Percentiles rank a stretch among this genome's conserved stretches.
Evolutionary conservation across 164 flowering plant species (phyloP).

Genomic region (Protea cynaroides): DNA sequence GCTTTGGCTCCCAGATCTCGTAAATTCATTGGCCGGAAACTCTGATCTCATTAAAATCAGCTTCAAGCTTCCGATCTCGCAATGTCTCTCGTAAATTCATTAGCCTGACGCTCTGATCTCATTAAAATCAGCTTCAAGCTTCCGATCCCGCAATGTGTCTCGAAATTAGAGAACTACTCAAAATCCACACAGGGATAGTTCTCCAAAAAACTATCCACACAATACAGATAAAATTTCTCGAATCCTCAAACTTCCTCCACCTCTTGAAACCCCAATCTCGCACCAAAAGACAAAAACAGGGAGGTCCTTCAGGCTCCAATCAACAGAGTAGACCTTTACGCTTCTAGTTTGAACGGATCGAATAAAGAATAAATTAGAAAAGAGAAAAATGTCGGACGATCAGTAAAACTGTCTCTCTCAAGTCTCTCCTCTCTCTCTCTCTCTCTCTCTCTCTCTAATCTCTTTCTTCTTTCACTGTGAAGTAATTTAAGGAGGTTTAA

Average conservation of each 20-base stretch:
- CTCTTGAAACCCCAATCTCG: not conserved
- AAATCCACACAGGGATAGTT: not conserved
- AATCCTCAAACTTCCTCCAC: not conserved
- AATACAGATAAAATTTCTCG: not conserved
- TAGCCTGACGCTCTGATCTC: too few relatives aligned
- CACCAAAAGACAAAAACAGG: not conserved
- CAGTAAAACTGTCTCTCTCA: not conserved
- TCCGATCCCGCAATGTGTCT: too few relatives aligned
- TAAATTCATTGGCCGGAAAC: too few relatives aligned
- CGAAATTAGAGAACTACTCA: not conserved
- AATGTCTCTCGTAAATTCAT: not conserved
- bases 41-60: not conserved
- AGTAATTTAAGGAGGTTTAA: too few relatives aligned
- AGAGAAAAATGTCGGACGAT: not conserved
- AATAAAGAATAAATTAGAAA: not conserved
- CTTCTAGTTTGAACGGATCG: not conserved
- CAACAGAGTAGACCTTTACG: not conserved
- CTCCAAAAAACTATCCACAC: not conserved
- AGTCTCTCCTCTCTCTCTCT: not conserved
- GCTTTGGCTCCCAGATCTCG: too few relatives aligned
- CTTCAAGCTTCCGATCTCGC: conserved; percentile 3
- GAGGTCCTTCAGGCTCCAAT: not conserved
- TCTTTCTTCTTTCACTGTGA: not conserved
- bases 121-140: too few relatives aligned
- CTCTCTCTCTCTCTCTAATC: not conserved